Percentiles rank a stretch among this genome's conserved stretches.
Evolutionary conservation across 208 protist genomes (phyloP).

Genomic region (Leishmania turanica): DNA sequence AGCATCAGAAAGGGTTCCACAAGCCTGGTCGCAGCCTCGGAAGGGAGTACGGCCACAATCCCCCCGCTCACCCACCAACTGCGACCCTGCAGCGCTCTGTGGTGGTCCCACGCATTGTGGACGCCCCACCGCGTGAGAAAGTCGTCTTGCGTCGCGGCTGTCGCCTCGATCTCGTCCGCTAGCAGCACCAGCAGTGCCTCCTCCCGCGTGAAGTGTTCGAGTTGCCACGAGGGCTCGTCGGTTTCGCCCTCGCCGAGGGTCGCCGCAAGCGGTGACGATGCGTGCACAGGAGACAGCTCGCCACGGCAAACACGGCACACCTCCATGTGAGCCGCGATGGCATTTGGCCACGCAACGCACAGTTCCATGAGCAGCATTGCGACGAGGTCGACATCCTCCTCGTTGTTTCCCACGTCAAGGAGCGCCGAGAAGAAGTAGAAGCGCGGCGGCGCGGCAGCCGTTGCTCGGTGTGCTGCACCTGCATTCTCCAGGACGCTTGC

Average conservation of each 20-base stretch:
- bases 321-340: constrained; percentile 24
- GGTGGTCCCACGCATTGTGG: constrained; percentile 22
- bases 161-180: constrained; percentile 18
- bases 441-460: neutral
- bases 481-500: no score
- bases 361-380: constrained; percentile 22
- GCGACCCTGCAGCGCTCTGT: constrained; percentile 15
- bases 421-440: constrained; percentile 25
- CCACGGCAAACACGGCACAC: constrained; percentile 13
- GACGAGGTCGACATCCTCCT: constrained; percentile 27
- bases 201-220: constrained; percentile 1
- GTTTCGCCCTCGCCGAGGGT: neutral
- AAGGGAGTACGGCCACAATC: constrained; percentile 14
- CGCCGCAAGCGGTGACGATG: neutral
- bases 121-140: constrained; percentile 32
- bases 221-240: neutral
- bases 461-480: neutral
- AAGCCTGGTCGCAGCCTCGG: neutral
- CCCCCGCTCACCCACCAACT: constrained; percentile 20
- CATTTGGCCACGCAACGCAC: constrained; percentile 15
- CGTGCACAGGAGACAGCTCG: neutral
- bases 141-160: constrained; percentile 1
- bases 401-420: constrained; percentile 20
- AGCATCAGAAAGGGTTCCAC: constrained; percentile 36
- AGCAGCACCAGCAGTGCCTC: constrained; percentile 26